A percentile compares a stretch with the other conserved stretches of the same genome.
Evolutionary conservation across 1,139 yeast species (phyloP).

Genomic region (Pichia sp.): DNA sequence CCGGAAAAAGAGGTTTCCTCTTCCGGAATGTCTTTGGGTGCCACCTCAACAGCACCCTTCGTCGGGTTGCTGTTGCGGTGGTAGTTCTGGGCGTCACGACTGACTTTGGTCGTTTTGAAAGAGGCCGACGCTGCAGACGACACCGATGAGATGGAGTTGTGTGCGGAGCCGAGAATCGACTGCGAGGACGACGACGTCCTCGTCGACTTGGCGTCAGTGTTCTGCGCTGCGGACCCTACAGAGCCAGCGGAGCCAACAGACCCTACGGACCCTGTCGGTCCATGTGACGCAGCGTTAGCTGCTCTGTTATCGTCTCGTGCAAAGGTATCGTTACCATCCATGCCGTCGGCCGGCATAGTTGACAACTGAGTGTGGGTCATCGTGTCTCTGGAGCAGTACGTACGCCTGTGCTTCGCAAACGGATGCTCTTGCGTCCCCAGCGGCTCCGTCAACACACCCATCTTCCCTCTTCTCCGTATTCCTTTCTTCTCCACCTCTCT

Average conservation of each 20-base stretch:
- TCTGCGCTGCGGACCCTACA: too few relatives aligned
- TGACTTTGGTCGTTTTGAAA: background rate
- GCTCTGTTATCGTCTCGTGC: background rate
- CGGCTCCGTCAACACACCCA: background rate
- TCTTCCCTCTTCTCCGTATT: background rate
- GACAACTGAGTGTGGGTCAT: background rate
- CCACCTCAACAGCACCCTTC: background rate
- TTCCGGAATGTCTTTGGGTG: too few relatives aligned
- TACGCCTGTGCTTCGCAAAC: background rate
- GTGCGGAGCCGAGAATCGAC: background rate
- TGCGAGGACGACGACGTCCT: background rate
- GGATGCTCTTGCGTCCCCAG: background rate
- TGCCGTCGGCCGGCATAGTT: background rate
- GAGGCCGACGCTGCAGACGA: background rate
- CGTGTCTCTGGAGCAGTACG: background rate
- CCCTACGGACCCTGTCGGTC: too few relatives aligned
- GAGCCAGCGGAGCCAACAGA: too few relatives aligned
- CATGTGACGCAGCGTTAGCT: background rate
- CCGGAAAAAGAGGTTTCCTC: too few relatives aligned
- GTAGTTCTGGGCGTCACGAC: too few relatives aligned
- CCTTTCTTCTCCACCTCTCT: background rate
- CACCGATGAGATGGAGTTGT: background rate
- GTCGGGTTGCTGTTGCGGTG: background rate
- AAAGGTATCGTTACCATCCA: background rate
- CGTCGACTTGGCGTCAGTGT: background rate